Percentiles rank a stretch among this genome's conserved stretches.
phyloP scores from a whole-genome alignment of 495 filamentous ascomycete species.

The Neurospora cerealis region DNA sequence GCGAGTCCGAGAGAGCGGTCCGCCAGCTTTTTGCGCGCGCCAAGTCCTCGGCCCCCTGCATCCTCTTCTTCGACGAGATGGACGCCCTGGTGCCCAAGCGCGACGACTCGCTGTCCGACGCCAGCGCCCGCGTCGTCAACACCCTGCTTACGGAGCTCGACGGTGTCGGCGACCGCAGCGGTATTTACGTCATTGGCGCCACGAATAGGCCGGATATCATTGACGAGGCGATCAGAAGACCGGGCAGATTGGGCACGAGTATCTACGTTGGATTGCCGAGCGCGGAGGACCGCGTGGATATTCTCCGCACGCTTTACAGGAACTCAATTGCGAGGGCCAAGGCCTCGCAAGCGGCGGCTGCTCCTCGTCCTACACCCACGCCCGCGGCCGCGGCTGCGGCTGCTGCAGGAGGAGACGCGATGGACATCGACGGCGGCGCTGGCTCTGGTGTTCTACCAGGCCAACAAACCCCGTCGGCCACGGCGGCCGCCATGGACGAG shows the following conservation, averaged over 20 bases:
- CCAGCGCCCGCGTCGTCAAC: constrained; percentile 84
- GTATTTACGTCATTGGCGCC: constrained; percentile 91
- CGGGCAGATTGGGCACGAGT: constrained; percentile 78
- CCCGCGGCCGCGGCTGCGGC: background rate
- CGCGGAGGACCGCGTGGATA: constrained; percentile 70
- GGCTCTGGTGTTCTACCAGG: background rate
- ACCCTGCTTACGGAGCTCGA: constrained; percentile 95
- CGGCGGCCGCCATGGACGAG: background rate
- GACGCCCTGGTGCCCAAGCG: constrained; percentile 84
- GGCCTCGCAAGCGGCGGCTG: constrained; percentile 26
- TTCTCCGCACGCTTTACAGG: constrained; percentile 65
- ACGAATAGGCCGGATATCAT: constrained; percentile 96
- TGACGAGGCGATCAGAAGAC: constrained; percentile 88
- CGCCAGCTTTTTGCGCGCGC: constrained; percentile 88
- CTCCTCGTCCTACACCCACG: background rate
- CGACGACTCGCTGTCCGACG: constrained; percentile 71
- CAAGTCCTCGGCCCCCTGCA: constrained; percentile 75
- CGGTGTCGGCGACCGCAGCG: constrained; percentile 66
- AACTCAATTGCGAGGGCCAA: constrained; percentile 44
- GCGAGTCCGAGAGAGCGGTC: constrained; percentile 87
- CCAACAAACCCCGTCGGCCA: background rate
- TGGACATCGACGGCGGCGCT: constrained; percentile 1
- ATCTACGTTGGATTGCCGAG: constrained; percentile 86
- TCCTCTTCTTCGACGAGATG: constrained; percentile 96
- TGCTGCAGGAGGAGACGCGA: background rate